Evolutionary conservation across 176 grass and related monocot species (phyloP), one percentile per base, ranked within the genome.

Genomic region (Avena insularis): DNA sequence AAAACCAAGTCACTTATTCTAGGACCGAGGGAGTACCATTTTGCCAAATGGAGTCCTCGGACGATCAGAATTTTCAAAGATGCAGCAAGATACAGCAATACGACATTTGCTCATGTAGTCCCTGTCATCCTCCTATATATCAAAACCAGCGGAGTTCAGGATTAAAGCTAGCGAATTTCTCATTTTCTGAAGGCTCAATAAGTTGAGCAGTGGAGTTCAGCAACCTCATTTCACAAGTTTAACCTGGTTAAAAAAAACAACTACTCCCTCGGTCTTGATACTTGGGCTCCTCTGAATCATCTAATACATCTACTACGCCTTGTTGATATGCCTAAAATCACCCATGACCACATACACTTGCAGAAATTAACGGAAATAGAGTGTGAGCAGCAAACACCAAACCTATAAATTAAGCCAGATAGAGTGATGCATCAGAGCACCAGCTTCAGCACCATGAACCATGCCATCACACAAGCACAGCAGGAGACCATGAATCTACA

Each of bases 51-150:
- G 97, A 85, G 94, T 86, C 81, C 94, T 99, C 81, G 96, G 61
- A 83, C 92, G 97, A 92, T 99, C 94, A 49, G 94, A 99, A 71
- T 99, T 96, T 85, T 92, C 94, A 93, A 99, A 99, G 76, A 99
- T 99, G 85, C 97, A 99, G 45, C 94, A 99, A 67, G 97, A 96
- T 33, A 99, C 92, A 82, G 91, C 94, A 89, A 99, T 93, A 51
- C 94, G 97, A 83, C 97, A 99, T 94, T 92, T 94, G 61, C 91
- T 93, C 94, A 94, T 94, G 82, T 94, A 99, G 62, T 90, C 96
- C 60, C 14, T 55, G 74, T 89, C 89, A 77, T 96, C 92, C 83
- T 94, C 84, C 21, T 92, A 84, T 84, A 99, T 89, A 89, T 99
- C 97, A 90, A 99, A 99, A 87, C 97, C 97, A 77, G 90, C 92